A percentile compares a stretch with the other conserved stretches of the same genome.
Evolutionary conservation across 1,284 basidiomycete genomes (phyloP).

Genomic region (Ganoderma sinense): DNA sequence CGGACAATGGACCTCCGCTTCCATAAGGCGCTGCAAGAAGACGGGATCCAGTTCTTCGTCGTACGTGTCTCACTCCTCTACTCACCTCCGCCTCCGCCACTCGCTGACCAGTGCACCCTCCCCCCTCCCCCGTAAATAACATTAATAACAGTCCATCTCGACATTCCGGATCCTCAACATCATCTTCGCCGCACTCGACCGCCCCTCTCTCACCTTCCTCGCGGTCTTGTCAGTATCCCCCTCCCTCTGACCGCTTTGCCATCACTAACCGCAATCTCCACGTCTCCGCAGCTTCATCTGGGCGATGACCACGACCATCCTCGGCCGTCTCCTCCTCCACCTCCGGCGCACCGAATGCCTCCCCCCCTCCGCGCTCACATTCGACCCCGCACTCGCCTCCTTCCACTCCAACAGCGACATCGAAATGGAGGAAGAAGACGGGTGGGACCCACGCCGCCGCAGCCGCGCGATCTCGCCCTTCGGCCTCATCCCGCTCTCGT

Average conservation of each 20-base stretch:
- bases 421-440: not conserved
- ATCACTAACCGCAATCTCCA: not conserved
- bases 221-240: constrained; percentile 39
- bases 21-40: constrained; percentile 36
- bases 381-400: not conserved
- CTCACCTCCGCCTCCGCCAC: not conserved
- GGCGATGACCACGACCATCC: constrained; percentile 34
- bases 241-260: not conserved
- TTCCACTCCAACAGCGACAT: not conserved
- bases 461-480: constrained; percentile 30
- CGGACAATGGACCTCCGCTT: constrained; percentile 34
- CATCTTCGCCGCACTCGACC: constrained; percentile 29
- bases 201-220: constrained; percentile 35
- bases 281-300: constrained; percentile 36
- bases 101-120: not conserved
- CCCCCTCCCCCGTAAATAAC: not conserved
- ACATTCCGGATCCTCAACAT: constrained; percentile 36
- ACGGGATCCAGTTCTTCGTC: constrained; percentile 41
- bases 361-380: not conserved
- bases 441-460: constrained; percentile 18
- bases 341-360: constrained; percentile 31
- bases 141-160: constrained; percentile 31
- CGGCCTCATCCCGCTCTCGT: constrained; percentile 25
- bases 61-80: constrained; percentile 19
- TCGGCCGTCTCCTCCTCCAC: constrained; percentile 35